These are phyloP conservation scores for Thelephora ganbajun DNA, from an alignment of 768 basidiomycete species.

Conservation along the genomic window DNA sequence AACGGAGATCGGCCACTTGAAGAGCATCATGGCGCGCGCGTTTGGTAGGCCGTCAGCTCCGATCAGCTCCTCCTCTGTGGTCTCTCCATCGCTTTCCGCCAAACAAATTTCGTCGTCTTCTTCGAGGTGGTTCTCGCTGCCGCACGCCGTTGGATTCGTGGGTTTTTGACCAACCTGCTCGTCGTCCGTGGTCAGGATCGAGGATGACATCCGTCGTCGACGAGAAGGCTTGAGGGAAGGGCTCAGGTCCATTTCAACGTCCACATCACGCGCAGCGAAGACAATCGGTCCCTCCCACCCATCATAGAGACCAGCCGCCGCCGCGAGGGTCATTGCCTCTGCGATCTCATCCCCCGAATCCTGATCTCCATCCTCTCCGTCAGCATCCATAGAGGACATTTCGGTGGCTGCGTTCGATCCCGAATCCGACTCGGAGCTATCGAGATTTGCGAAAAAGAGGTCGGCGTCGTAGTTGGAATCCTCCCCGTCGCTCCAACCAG, in stretches of 20 bases:
- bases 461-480: slow-evolving; percentile 76
- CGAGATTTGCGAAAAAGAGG: slow-evolving; percentile 69
- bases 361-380: slow-evolving; percentile 15
- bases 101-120: slow-evolving; percentile 18
- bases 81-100: slow-evolving; percentile 49
- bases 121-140: slow-evolving; percentile 27
- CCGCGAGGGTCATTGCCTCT: slow-evolving; percentile 13
- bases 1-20: slow-evolving; percentile 48
- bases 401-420: slow-evolving; percentile 29
- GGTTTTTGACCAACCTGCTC: slow-evolving; percentile 24
- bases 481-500: slow-evolving; percentile 65
- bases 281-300: slow-evolving; percentile 15
- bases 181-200: slow-evolving; percentile 34
- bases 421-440: slow-evolving; percentile 26
- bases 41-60: slow-evolving; percentile 61
- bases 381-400: slow-evolving; percentile 27
- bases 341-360: slow-evolving; percentile 16
- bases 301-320: slow-evolving; percentile 15
- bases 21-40: slow-evolving; percentile 59
- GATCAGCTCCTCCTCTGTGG: slow-evolving; percentile 78
- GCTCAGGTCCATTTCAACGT: slow-evolving; percentile 16
- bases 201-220: slow-evolving; percentile 22
- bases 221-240: slow-evolving; percentile 1
- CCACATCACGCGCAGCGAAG: slow-evolving; percentile 16
- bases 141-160: slow-evolving; percentile 6